Percentiles rank a stretch among this genome's conserved stretches.
Conservation (phyloP, 768 basidiomycete species). For the Naganishia antarctica region DNA sequence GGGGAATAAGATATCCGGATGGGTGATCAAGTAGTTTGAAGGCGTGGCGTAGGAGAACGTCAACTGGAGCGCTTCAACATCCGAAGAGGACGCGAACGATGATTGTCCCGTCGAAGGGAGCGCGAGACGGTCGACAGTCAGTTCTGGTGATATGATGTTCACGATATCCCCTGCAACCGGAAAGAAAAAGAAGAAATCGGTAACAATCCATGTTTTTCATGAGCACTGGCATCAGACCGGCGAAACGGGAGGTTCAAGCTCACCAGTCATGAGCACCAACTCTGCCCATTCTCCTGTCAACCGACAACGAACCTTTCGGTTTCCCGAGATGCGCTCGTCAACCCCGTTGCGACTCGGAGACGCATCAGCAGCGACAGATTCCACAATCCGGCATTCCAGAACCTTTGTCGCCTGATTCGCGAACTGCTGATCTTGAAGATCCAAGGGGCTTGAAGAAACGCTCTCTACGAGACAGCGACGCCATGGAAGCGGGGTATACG, state of each 20-base stretch:
- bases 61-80: constrained; percentile 50
- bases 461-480: neutral
- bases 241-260: too few relatives aligned
- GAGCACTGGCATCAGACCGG: too few relatives aligned
- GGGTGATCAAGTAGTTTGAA: constrained; percentile 68
- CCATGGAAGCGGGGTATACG: neutral
- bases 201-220: too few relatives aligned
- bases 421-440: neutral
- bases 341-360: too few relatives aligned
- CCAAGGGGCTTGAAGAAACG: neutral
- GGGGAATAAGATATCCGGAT: constrained; percentile 87
- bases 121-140: constrained; percentile 31
- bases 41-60: constrained; percentile 58
- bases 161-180: constrained; percentile 72
- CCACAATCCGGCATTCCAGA: neutral
- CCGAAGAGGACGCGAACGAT: neutral
- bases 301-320: neutral
- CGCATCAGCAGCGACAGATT: constrained; percentile 24
- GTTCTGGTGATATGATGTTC: constrained; percentile 57
- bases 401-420: neutral
- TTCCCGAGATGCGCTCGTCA: too few relatives aligned
- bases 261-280: constrained; percentile 56
- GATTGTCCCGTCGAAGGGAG: too few relatives aligned
- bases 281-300: constrained; percentile 71
- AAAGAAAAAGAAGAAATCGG: too few relatives aligned